Base-by-base conservation (phyloP, 176 grass and related monocot species). In the Stipa capillata region DNA sequence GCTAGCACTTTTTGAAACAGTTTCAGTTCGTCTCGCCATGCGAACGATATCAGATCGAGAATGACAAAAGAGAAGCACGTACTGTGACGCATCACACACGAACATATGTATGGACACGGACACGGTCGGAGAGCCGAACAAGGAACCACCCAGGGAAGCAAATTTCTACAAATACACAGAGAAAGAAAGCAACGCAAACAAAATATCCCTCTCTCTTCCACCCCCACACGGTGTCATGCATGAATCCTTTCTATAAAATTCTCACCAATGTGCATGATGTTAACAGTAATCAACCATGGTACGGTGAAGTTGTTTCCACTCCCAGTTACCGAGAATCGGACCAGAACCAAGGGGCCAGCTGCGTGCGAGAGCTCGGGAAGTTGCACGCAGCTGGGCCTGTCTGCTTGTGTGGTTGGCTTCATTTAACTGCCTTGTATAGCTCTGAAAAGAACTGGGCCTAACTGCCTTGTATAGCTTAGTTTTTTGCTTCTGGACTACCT, bases 401-500 rank as follows among this genome's bases (percentile, higher is more conserved):
- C 0, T 56, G 36, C n/a, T 20, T 54, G 24, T n/a, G n/a, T n/a
- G n/a, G n/a, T 34, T 58, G 3, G 24, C 21, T 27, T 50, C 44
- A 21, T 31, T n/a, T 40, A 24, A 57, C 21, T 81, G 25, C 54
- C n/a, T n/a, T n/a, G n/a, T n/a, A n/a, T n/a, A n/a, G n/a, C n/a
- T n/a, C n/a, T n/a, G n/a, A n/a, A n/a, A n/a, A n/a, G n/a, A n/a
- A n/a, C n/a, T n/a, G n/a, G n/a, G n/a, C n/a, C n/a, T n/a, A n/a
- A n/a, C n/a, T n/a, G n/a, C 10, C 40, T 77, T 61, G 55, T 28
- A 76, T 45, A 21, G 33, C 70, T 37, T 29, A 25, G n/a, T n/a
- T n/a, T 56, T 74, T 86, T 58, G 61, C 84, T 81, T 75, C 40
- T 39, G 78, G 59, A 47, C 50, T 60, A 70, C 32, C 57, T 34